Evolutionary conservation across 495 filamentous ascomycete species (phyloP), one percentile per base, ranked within the genome.

Genomic region (Delitschia confertaspora): DNA sequence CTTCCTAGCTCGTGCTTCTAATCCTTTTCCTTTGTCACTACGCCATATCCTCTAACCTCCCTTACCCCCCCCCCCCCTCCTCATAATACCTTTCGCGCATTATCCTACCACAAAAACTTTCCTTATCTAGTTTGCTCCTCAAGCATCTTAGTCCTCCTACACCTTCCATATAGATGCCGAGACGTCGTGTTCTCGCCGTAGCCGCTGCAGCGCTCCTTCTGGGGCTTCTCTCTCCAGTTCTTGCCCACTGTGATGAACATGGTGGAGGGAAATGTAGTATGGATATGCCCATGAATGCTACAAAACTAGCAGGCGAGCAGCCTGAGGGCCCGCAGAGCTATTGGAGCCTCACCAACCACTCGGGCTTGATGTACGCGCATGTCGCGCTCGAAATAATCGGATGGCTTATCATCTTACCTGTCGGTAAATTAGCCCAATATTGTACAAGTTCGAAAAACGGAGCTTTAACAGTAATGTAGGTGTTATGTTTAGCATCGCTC

Each of bases 331-430:
- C 54, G 27, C 24, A 24, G 11, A 93, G 78, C 51, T 98, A 95
- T 66, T 94, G 91, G 58, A 69, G 74, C 4, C 75, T 83, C 48
- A 62, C 69, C 3, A 78, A 83, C 25, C 73, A 85, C 55, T 69
- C 69, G 23, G 69, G 71, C 5, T 65, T 79, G 38, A 82, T 98
- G 56, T 67, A 82, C 33, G 77, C 72, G 22, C 91, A 98, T 59
- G 86, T 94, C 32, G 68, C 62, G 3, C 65, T 93, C 29, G 93
- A 94, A 84, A 66, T 80, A 11, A 24, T 85, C 13, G 77, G 71
- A 10, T 98, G 91, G 91, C 72, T 87, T 34, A 76, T 95, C 35
- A 56, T 94, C 38, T 71, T 98, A 37, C 89, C 91, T 22, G 64
- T 81, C 55, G 79, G 88, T 93, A 69, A 62, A 79, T 62, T 30